A percentile compares a stretch with the other conserved stretches of the same genome.
phyloP scores from a whole-genome alignment of 2,329 filamentous ascomycete species.

The Diaporthe sp. region DNA sequence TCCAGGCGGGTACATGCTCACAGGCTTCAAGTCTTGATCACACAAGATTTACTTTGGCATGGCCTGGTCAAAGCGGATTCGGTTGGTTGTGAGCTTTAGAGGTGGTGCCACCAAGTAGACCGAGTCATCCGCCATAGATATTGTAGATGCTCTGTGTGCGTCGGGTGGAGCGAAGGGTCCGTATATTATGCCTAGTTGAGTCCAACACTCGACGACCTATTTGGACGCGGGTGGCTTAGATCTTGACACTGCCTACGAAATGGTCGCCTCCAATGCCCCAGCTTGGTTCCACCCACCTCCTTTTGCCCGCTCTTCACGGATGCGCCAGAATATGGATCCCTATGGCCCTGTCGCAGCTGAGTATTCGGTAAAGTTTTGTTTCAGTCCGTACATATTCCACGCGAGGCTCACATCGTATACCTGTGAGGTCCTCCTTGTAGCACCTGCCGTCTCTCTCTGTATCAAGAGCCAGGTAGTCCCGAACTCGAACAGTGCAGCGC shows the following conservation, averaged over 20 bases:
- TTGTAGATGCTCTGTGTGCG: not conserved
- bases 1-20: not conserved
- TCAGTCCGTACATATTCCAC: no score
- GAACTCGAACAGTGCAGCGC: constrained; percentile 45
- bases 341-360: no score
- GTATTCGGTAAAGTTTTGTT: no score
- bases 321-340: constrained; percentile 14
- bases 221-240: not conserved
- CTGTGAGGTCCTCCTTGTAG: constrained; percentile 58
- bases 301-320: not conserved
- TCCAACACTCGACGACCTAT: not conserved
- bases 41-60: not conserved
- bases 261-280: constrained; percentile 11
- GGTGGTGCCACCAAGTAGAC: not conserved
- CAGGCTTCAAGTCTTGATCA: not conserved
- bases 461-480: constrained; percentile 62
- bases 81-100: not conserved
- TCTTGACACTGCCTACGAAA: not conserved
- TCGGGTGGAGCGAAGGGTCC: not conserved
- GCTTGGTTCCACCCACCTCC: not conserved
- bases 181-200: not conserved
- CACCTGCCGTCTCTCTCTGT: constrained; percentile 65
- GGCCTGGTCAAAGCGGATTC: not conserved
- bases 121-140: not conserved
- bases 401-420: not conserved